Evolutionary conservation across 495 filamentous ascomycete species (phyloP), one percentile per base, ranked within the genome.

Genomic region (Aspergillus nanangensis): DNA sequence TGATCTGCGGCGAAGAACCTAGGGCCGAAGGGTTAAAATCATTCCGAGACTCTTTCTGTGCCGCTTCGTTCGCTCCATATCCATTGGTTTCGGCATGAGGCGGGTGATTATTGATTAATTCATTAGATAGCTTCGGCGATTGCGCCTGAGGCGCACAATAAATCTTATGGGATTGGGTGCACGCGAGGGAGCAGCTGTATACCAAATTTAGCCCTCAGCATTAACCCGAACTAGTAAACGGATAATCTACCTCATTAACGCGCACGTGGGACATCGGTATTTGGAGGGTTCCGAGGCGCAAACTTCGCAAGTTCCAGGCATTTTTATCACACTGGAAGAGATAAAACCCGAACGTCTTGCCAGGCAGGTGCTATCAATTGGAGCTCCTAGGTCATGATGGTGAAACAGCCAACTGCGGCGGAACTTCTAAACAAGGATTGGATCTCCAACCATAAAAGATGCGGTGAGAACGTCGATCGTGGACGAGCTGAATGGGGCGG

Each of bases 141-240:
- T 38, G 49, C 37, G 55, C 48, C 50, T 69, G 70, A 13, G 69
- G 67, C 18, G 69, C 61, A 48, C 70, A 74, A 45, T 71, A 72
- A 32, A 72, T 71, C 55, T 74, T 83, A 67, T 90, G 86, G 21
- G 71, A 62, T 51, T 77, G 79, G 45, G 77, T 84, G 62, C 86
- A 90, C 19, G 74, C 65, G 36, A 87, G 71, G 1, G 84, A 88
- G 54, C 86, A 90, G 56, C 86, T 90, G 36, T n/a, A n/a, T n/a
- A n/a, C n/a, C n/a, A n/a, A n/a, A n/a, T n/a, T n/a, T n/a, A n/a
- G n/a, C n/a, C n/a, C n/a, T n/a, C n/a, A n/a, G n/a, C n/a, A n/a
- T n/a, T n/a, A n/a, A n/a, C n/a, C n/a, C n/a, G n/a, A n/a, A n/a
- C n/a, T n/a, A n/a, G n/a, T n/a, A n/a, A n/a, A n/a, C n/a, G n/a